Percentiles rank a stretch among this genome's conserved stretches.
These are phyloP conservation scores for Xylaria sp. DNA, from an alignment of 2,329 filamentous ascomycete genomes.

Conservation along the genomic window DNA sequence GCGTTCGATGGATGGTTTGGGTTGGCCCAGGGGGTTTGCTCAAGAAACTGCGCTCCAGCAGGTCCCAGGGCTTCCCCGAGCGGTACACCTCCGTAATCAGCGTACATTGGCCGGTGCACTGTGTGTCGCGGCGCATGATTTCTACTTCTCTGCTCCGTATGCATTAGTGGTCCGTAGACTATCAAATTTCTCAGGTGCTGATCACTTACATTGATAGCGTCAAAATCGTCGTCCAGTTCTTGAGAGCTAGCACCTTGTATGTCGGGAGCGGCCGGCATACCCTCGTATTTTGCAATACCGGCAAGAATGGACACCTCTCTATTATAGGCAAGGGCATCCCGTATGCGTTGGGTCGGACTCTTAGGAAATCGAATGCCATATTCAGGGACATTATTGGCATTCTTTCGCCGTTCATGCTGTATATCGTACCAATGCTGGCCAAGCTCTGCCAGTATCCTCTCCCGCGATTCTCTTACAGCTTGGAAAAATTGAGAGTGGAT, in stretches of 20 bases:
- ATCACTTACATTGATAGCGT: conserved; percentile 83
- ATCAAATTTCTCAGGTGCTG: neutral
- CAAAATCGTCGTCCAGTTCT: conserved; percentile 87
- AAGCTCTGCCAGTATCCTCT: conserved; percentile 80
- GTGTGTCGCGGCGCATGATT: conserved; percentile 52
- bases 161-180: conserved; percentile 26
- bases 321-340: conserved; percentile 91
- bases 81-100: conserved; percentile 61
- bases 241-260: conserved; percentile 76
- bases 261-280: conserved; percentile 93
- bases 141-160: conserved; percentile 47
- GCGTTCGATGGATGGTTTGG: conserved; percentile 79
- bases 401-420: conserved; percentile 84
- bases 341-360: conserved; percentile 79
- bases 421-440: conserved; percentile 94
- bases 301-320: conserved; percentile 92
- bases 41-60: conserved; percentile 86
- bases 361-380: conserved; percentile 85
- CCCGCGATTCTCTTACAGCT: conserved; percentile 82
- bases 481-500: conserved; percentile 93
- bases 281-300: conserved; percentile 92
- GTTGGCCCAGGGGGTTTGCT: conserved; percentile 93
- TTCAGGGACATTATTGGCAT: conserved; percentile 81
- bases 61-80: conserved; percentile 66
- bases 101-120: conserved; percentile 54